Conservation (phyloP, 106 monocot genomes). For the Xerophyta viscosa region DNA sequence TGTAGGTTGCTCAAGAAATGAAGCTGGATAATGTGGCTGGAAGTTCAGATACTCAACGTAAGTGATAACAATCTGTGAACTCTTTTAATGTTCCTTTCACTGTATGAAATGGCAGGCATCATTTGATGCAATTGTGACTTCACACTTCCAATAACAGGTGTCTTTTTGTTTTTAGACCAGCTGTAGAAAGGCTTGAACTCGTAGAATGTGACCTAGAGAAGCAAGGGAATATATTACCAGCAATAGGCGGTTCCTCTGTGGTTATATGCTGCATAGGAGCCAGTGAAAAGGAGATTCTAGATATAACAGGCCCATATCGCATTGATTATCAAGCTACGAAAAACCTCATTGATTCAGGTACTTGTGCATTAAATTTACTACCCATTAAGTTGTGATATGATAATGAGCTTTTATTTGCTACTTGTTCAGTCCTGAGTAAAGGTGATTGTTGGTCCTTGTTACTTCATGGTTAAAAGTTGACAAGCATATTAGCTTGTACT, state of each 20-base stretch:
- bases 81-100: too few relatives aligned
- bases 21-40: constrained; percentile 29
- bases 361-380: too few relatives aligned
- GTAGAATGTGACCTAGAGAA: constrained; percentile 88
- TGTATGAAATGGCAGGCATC: too few relatives aligned
- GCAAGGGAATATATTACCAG: constrained; percentile 34
- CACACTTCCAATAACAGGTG: constrained; percentile 25
- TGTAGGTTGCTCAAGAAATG: constrained; percentile 69
- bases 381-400: too few relatives aligned
- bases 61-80: constrained; percentile 1
- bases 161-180: constrained; percentile 74
- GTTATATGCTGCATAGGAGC: constrained; percentile 97
- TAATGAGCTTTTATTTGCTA: too few relatives aligned
- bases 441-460: too few relatives aligned
- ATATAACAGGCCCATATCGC: constrained; percentile 88
- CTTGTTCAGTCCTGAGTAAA: too few relatives aligned
- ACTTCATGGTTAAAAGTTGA: too few relatives aligned
- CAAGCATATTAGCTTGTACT: too few relatives aligned
- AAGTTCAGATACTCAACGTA: constrained; percentile 49
- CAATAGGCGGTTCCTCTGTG: constrained; percentile 62
- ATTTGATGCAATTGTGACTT: too few relatives aligned
- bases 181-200: constrained; percentile 69
- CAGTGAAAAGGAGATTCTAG: constrained; percentile 83
- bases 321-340: constrained; percentile 83
- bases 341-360: constrained; percentile 78